Conservation (phyloP, 2,329 filamentous ascomycete species). For the Pyrenochaeta sp. region DNA sequence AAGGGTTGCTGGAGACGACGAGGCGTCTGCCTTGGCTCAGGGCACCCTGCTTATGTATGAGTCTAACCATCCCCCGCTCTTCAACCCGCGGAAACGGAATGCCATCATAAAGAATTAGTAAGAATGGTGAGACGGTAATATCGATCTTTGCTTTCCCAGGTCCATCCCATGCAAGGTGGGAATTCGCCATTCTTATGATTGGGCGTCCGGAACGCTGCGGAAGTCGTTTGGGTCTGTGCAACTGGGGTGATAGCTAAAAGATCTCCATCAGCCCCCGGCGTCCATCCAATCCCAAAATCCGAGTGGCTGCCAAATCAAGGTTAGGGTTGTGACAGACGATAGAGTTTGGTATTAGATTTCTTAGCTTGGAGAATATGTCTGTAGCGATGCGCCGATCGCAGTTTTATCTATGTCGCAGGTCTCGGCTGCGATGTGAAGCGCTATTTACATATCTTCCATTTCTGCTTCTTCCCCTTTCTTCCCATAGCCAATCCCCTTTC, state of each 20-base stretch:
- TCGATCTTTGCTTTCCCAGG: neutral
- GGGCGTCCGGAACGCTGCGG: conserved; percentile 1
- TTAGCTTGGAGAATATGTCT: neutral
- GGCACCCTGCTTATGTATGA: neutral
- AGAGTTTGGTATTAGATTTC: neutral
- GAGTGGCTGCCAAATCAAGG: neutral
- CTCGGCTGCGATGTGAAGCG: neutral
- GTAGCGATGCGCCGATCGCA: neutral
- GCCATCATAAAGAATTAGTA: neutral
- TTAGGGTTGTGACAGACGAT: neutral
- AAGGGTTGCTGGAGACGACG: neutral
- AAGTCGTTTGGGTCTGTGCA: neutral
- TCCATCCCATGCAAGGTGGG: neutral
- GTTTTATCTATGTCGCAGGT: neutral
- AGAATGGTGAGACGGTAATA: neutral
- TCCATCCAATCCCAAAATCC: neutral
- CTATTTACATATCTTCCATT: neutral
- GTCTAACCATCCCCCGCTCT: neutral
- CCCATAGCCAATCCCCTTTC: neutral
- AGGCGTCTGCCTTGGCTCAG: neutral
- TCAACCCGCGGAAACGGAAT: neutral
- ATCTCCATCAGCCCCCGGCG: neutral
- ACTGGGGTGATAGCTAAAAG: neutral
- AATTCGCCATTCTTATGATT: neutral
- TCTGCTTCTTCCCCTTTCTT: neutral